Percentiles rank a stretch among this genome's conserved stretches.
Conservation (phyloP, 768 basidiomycete species). For the Suillus decipiens region DNA sequence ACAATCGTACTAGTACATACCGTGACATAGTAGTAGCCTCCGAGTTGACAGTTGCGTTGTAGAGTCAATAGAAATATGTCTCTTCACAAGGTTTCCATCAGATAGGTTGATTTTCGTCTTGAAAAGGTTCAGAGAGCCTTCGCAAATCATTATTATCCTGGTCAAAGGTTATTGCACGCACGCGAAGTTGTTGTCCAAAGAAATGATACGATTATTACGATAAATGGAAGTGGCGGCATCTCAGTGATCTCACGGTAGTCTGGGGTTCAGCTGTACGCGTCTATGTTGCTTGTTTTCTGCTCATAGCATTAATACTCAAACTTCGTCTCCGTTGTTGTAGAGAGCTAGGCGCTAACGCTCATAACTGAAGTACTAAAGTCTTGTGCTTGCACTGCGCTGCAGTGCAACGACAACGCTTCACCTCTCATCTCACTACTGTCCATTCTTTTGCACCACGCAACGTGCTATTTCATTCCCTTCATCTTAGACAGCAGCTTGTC, state of each 20-base stretch:
- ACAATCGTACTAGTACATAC: too few species aligned
- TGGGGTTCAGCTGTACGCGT: neutral
- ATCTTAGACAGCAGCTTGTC: neutral
- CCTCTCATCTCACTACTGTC: neutral
- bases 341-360: neutral
- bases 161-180: neutral
- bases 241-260: conserved; percentile 3
- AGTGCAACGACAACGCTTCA: neutral
- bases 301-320: neutral
- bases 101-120: neutral
- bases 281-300: neutral
- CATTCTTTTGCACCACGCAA: neutral
- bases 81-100: neutral
- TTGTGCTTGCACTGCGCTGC: neutral
- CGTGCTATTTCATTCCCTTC: neutral
- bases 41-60: neutral
- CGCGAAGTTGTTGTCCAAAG: neutral
- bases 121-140: conserved; percentile 3
- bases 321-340: neutral
- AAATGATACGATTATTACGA: neutral
- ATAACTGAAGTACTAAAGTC: neutral
- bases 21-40: too few species aligned
- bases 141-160: neutral
- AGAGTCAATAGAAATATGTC: neutral
- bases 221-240: neutral